Evolutionary conservation across 2,329 filamentous ascomycete genomes (phyloP).

Genomic region (Fusarium beomiforme): DNA sequence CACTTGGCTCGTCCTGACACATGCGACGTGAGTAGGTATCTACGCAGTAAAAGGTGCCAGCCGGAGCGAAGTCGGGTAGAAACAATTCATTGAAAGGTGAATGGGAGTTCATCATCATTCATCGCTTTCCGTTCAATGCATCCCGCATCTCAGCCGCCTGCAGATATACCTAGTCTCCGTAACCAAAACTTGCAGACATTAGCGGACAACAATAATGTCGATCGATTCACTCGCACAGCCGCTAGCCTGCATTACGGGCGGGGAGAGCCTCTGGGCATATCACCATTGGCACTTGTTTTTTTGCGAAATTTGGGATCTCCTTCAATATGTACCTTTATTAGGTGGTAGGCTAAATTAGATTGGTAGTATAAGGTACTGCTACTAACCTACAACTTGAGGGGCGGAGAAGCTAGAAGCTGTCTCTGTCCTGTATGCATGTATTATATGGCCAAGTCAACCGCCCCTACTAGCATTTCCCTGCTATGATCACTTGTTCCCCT

Average conservation of each 20-base stretch:
- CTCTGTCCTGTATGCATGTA: no score
- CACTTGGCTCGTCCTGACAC: neutral
- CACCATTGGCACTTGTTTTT: constrained; percentile 20
- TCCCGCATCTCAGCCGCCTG: constrained; percentile 2
- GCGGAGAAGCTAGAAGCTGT: neutral
- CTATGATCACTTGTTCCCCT: constrained; percentile 20
- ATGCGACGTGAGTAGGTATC: no score
- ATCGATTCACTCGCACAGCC: constrained; percentile 42
- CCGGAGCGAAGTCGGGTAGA: neutral
- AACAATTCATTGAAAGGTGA: neutral
- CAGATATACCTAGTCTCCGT: constrained; percentile 7
- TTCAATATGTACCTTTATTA: neutral
- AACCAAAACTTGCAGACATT: constrained; percentile 16
- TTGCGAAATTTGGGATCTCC: neutral
- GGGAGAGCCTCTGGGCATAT: constrained; percentile 6
- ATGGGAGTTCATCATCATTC: neutral
- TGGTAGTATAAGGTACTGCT: no score
- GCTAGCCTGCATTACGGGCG: constrained; percentile 28
- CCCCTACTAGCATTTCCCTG: neutral
- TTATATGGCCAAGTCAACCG: neutral
- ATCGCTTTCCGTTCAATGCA: neutral
- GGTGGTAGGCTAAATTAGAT: neutral
- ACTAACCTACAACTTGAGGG: no score
- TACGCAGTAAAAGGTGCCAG: neutral
- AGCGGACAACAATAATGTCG: constrained; percentile 33